phyloP scores from a whole-genome alignment of 208 protist genomes.

The Angomonas deanei region DNA sequence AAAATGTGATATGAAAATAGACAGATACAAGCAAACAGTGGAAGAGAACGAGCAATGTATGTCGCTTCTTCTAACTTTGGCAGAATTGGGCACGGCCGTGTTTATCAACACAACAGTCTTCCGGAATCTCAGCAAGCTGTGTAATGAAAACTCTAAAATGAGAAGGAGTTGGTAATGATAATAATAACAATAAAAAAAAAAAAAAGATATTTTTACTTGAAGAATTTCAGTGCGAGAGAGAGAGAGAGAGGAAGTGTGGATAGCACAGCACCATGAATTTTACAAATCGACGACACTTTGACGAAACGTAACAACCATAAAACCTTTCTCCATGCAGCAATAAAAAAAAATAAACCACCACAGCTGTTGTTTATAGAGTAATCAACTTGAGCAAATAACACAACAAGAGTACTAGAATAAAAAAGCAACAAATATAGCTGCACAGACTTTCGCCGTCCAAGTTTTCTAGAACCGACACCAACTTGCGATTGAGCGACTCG shows the following conservation, averaged over 20 bases:
- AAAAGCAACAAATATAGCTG: constrained; percentile 41
- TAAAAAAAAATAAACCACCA: constrained; percentile 4
- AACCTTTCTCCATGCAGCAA: neutral
- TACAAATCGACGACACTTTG: too few relatives aligned
- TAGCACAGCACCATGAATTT: too few relatives aligned
- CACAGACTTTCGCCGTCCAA: constrained; percentile 48
- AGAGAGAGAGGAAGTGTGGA: too few relatives aligned
- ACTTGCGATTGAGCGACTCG: constrained; percentile 40
- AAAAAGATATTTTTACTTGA: too few relatives aligned
- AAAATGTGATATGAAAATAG: neutral
- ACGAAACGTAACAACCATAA: too few relatives aligned
- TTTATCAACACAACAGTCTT: too few relatives aligned
- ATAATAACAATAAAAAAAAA: neutral
- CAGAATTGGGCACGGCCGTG: too few relatives aligned
- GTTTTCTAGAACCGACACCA: constrained; percentile 41
- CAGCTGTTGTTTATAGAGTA: constrained; percentile 5
- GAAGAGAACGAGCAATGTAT: neutral
- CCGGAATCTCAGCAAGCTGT: neutral
- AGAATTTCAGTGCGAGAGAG: too few relatives aligned
- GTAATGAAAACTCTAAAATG: neutral
- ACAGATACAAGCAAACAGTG: neutral
- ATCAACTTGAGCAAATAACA: constrained; percentile 14
- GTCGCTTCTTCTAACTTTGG: too few relatives aligned
- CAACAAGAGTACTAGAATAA: constrained; percentile 32
- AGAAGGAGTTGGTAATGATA: constrained; percentile 2